These are phyloP conservation scores for Fusarium verticillioides DNA, from an alignment of 2,329 filamentous ascomycete genomes.

Conservation along the genomic window DNA sequence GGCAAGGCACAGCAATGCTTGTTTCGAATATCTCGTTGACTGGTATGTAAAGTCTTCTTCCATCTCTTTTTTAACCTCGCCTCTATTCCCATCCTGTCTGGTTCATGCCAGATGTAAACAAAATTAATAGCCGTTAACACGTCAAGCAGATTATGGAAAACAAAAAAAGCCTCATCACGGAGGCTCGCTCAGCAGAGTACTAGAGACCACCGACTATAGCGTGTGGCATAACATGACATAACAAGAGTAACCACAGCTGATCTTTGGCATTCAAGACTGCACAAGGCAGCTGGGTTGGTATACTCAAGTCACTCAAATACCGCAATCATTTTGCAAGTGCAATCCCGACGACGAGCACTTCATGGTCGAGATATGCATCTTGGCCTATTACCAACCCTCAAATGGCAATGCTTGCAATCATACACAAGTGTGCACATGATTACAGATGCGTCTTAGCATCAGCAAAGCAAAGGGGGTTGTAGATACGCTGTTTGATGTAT, in stretches of 20 bases:
- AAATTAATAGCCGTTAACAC: slow-evolving; percentile 45
- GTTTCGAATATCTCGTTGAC: slow-evolving; percentile 32
- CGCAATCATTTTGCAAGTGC: slow-evolving; percentile 33
- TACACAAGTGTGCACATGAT: slow-evolving; percentile 35
- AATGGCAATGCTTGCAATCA: slow-evolving; percentile 9
- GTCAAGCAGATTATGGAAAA: slow-evolving; percentile 42
- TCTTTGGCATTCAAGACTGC: slow-evolving; percentile 20
- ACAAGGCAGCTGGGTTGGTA: not conserved
- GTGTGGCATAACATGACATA: slow-evolving; percentile 27
- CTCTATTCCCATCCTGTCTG: slow-evolving; percentile 36
- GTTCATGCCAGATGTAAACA: slow-evolving; percentile 30
- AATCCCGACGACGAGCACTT: slow-evolving; percentile 36
- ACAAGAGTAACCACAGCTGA: not conserved
- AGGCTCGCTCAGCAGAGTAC: slow-evolving; percentile 39
- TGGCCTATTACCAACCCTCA: not conserved
- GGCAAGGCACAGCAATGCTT: not conserved
- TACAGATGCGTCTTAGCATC: slow-evolving; percentile 49
- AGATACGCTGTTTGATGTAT: slow-evolving; percentile 70
- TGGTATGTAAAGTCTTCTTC: slow-evolving; percentile 31
- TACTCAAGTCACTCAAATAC: slow-evolving; percentile 30
- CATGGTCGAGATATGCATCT: slow-evolving; percentile 27
- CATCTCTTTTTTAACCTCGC: slow-evolving; percentile 36
- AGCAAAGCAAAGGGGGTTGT: slow-evolving; percentile 64
- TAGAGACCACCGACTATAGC: slow-evolving; percentile 32
- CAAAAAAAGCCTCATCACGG: slow-evolving; percentile 32